Base-by-base conservation (phyloP, 2,329 filamentous ascomycete species). In the Diaporthe humulicola region DNA sequence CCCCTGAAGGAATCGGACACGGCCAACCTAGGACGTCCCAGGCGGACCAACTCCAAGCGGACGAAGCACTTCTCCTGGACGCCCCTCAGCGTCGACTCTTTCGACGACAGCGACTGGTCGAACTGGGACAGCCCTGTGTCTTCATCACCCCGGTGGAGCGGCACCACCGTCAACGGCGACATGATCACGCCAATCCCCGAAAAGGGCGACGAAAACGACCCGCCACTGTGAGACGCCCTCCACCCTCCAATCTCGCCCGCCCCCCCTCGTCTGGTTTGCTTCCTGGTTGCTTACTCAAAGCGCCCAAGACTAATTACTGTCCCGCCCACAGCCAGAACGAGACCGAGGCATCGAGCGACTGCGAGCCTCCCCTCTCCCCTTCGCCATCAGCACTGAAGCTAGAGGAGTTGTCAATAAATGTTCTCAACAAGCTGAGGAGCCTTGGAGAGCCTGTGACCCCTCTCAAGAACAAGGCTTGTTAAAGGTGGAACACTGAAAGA, bases 381-480 rank as follows among this genome's bases (percentile, higher is more conserved):
- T 69, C 56, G 33, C 76, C 82, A 36, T 81, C 85, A 58, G 81
- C 85, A 28, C 84, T 84, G 76, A 87, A 86, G 79, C 82, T 90
- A 48, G 87, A 89, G 82, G 86, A 92, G 80, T 81, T 91, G 74
- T 82, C 93, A 38, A 95, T 94, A 85, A 92, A 92, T 66, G 90
- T 93, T 64, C 88, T 97, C 73, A 92, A 92, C 81, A 92, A 93
- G 77, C 85, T 95, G 85, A 94, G 92, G 83, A 94, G 90, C 78
- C 86, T 96, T 19, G 91, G 89, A 2, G 87, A 91, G 45, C 86
- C 89, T 1, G 79, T 83, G 4, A 72, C 69, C 2, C 48, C 50
- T 7, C 58, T 71, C 9, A 76, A 76, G 25, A 70, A 74, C 52
- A 74, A 72, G 70, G 67, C 73, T 10, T 74, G 67, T 42, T 76